phyloP scores from a whole-genome alignment of 1,284 basidiomycete genomes.

The Trichosporon faecale region DNA sequence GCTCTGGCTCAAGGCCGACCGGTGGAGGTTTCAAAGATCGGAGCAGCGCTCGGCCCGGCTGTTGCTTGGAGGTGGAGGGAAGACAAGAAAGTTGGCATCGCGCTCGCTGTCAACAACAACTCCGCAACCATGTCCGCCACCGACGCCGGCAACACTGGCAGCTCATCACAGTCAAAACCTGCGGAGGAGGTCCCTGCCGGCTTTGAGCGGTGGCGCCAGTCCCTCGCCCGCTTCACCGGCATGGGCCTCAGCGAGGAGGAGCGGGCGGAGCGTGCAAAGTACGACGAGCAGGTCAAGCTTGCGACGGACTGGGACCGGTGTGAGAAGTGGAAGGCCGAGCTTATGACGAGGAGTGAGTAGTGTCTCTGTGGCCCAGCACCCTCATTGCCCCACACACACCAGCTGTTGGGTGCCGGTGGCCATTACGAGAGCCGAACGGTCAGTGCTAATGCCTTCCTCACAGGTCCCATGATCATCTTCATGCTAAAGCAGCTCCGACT shows the following conservation, averaged over 20 bases:
- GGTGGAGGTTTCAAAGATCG: not conserved
- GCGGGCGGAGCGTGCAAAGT: conserved; percentile 24
- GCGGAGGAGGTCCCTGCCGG: conserved; percentile 20
- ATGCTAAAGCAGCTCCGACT: conserved; percentile 78
- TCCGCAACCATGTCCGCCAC: not conserved
- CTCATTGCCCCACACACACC: no score
- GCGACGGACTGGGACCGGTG: conserved; percentile 54
- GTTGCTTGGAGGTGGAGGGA: not conserved
- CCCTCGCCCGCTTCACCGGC: conserved; percentile 50
- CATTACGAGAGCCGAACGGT: no score
- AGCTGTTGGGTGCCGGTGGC: no score
- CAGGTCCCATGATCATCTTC: conserved; percentile 80
- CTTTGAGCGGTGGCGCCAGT: conserved; percentile 52
- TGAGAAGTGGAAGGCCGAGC: conserved; percentile 54
- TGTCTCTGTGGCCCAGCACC: not conserved
- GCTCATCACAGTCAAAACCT: not conserved
- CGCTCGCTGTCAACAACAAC: not conserved
- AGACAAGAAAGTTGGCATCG: not conserved
- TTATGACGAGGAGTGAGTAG: conserved; percentile 53
- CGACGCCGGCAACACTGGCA: conserved; percentile 2
- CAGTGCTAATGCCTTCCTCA: not conserved
- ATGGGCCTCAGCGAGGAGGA: conserved; percentile 48
- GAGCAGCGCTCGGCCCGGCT: not conserved
- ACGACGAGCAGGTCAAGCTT: conserved; percentile 28
- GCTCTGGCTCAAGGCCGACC: not conserved